Percentiles rank a stretch among this genome's conserved stretches.
These are phyloP conservation scores for Mrakia frigida DNA, from an alignment of 768 basidiomycete genomes.

Conservation along the genomic window DNA sequence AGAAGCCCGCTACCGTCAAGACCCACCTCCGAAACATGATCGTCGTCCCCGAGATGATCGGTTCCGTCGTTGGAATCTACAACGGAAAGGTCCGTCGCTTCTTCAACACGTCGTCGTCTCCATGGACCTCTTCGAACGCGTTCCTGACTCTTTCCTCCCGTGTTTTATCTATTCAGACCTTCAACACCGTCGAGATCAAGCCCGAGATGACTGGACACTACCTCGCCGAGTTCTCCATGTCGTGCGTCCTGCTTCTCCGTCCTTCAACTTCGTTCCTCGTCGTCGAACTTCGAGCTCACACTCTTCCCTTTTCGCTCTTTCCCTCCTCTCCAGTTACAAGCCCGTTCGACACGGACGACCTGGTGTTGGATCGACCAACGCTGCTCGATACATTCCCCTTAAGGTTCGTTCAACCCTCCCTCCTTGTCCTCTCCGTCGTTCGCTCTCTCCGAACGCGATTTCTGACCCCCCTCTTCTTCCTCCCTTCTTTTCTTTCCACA, in stretches of 20 bases:
- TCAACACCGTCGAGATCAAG: conserved; percentile 87
- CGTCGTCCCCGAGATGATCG: conserved; percentile 99
- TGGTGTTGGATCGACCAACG: conserved; percentile 91
- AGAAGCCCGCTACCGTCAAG: conserved; percentile 98
- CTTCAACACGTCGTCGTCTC: background rate
- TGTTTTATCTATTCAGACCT: conserved; percentile 17
- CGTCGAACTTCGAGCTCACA: background rate
- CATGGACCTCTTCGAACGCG: background rate
- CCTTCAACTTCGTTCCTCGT: background rate
- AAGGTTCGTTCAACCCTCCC: conserved; percentile 48
- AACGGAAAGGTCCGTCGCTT: conserved; percentile 43
- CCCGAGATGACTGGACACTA: conserved; percentile 99
- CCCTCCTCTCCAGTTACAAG: conserved; percentile 21
- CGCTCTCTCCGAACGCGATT: background rate
- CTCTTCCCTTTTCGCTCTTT: background rate
- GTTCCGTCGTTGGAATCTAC: conserved; percentile 95
- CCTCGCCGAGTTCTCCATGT: conserved; percentile 81
- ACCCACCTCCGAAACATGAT: conserved; percentile 99
- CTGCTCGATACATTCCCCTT: conserved; percentile 66
- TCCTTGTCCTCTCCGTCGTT: background rate
- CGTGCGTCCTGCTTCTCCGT: conserved; percentile 57
- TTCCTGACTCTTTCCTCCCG: background rate
- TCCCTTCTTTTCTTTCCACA: too few species aligned
- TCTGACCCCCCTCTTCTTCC: too few species aligned
- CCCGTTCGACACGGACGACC: conserved; percentile 48